phyloP scores from a whole-genome alignment of 2,329 filamentous ascomycete species.

The Davidsoniella australis region DNA sequence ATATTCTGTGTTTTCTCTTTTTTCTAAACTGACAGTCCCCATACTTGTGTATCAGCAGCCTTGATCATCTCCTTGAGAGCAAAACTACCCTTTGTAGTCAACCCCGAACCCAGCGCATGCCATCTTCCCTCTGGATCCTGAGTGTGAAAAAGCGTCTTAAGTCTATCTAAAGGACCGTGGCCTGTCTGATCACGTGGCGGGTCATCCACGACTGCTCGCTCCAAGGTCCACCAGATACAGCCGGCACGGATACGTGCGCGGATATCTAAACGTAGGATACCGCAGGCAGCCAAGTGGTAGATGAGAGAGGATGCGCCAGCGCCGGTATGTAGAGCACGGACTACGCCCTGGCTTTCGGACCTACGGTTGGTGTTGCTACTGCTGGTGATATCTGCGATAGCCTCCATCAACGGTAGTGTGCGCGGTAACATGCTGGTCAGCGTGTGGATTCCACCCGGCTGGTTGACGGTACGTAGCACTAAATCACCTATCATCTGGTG shows the following conservation, averaged over 20 bases:
- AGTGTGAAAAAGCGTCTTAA: slow-evolving; percentile 2
- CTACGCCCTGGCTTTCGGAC: slow-evolving; percentile 24
- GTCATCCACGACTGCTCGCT: slow-evolving; percentile 18
- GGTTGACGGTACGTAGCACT: slow-evolving; percentile 41
- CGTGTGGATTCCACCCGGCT: slow-evolving; percentile 31
- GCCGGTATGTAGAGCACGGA: slow-evolving; percentile 35
- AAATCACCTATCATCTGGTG: slow-evolving; percentile 46
- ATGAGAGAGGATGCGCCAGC: slow-evolving; percentile 41
- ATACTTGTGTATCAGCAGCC: slow-evolving; percentile 11
- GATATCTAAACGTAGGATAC: slow-evolving; percentile 34
- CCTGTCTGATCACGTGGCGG: slow-evolving; percentile 3
- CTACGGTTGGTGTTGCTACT: slow-evolving; percentile 23
- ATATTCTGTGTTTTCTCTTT: too few relatives aligned
- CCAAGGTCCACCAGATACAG: slow-evolving; percentile 34
- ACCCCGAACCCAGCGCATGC: slow-evolving; percentile 16
- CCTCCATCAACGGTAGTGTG: slow-evolving; percentile 48
- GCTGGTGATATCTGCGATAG: slow-evolving; percentile 42
- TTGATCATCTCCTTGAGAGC: slow-evolving; percentile 11
- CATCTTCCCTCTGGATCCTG: slow-evolving; percentile 14
- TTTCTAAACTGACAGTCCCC: slow-evolving; percentile 4
- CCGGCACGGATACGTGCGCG: slow-evolving; percentile 26
- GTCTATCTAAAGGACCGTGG: slow-evolving; percentile 2
- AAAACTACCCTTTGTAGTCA: slow-evolving; percentile 10
- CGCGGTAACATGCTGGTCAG: slow-evolving; percentile 37
- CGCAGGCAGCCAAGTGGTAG: slow-evolving; percentile 26